These are phyloP conservation scores for Ustilago xerochloae DNA, from an alignment of 1,284 basidiomycete genomes.

Conservation along the genomic window DNA sequence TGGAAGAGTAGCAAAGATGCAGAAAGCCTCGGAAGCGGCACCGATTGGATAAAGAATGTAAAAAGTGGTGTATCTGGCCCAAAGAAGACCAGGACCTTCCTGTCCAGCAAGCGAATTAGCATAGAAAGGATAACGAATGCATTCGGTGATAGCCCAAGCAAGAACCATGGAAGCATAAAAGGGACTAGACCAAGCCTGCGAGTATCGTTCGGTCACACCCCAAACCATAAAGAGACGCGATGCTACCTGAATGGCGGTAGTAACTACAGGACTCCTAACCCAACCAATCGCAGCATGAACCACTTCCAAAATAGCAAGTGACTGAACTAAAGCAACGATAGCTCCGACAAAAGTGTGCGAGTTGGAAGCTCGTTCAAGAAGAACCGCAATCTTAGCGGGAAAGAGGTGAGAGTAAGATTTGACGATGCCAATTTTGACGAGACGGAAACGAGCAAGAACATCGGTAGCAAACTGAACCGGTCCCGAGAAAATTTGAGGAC, in stretches of 20 bases:
- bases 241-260: constrained; percentile 85
- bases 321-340: constrained; percentile 56
- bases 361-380: constrained; percentile 50
- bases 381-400: constrained; percentile 34
- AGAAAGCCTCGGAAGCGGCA: constrained; percentile 87
- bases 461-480: constrained; percentile 37
- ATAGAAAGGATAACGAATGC: constrained; percentile 93
- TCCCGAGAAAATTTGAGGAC: constrained; percentile 40
- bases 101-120: constrained; percentile 73
- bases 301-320: constrained; percentile 60
- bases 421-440: constrained; percentile 44
- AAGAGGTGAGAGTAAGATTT: constrained; percentile 44
- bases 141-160: constrained; percentile 92
- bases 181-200: constrained; percentile 73
- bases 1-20: constrained; percentile 83
- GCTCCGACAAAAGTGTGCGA: constrained; percentile 55
- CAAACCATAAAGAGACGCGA: constrained; percentile 88
- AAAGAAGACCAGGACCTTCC: constrained; percentile 55
- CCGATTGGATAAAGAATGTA: constrained; percentile 92
- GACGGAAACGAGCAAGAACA: constrained; percentile 48
- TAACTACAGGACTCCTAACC: constrained; percentile 85
- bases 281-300: constrained; percentile 82
- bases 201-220: constrained; percentile 70
- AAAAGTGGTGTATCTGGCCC: constrained; percentile 82
- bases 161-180: constrained; percentile 90